Evolutionary conservation across 2,329 filamentous ascomycete species (phyloP).

Genomic region (Aspergillus floridensis): DNA sequence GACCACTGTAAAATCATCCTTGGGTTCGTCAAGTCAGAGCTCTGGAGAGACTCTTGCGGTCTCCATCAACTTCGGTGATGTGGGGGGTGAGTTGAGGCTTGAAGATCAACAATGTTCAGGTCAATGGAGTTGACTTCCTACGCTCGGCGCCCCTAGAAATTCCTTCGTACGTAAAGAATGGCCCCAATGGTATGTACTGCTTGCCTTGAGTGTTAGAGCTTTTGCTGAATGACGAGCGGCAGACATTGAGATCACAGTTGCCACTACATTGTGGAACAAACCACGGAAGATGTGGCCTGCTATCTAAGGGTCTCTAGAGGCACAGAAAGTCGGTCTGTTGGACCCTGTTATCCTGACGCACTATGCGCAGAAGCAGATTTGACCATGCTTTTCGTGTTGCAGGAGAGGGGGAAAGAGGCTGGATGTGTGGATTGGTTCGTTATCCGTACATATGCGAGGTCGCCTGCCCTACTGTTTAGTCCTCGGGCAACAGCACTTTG

Average conservation of each 20-base stretch:
- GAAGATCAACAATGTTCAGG: background rate
- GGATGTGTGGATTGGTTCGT: too few species aligned
- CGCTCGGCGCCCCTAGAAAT: background rate
- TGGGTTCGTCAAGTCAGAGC: background rate
- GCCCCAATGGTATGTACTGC: background rate
- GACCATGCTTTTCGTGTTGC: too few species aligned
- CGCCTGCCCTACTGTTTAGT: too few species aligned
- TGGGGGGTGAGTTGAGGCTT: background rate
- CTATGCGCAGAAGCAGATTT: background rate
- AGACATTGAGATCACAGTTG: conserved; percentile 5
- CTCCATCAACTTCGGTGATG: background rate
- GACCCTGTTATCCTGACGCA: background rate
- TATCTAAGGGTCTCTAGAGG: conserved; percentile 1
- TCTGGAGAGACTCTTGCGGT: background rate
- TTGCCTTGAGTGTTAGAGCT: background rate
- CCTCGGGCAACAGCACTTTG: too few species aligned
- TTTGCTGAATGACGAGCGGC: background rate
- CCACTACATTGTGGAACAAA: conserved; percentile 7
- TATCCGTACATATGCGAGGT: too few species aligned
- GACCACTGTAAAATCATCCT: background rate
- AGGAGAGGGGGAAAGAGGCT: too few species aligned
- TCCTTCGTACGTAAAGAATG: background rate
- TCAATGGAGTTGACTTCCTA: background rate
- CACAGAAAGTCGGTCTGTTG: background rate
- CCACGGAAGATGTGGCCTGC: conserved; percentile 5